These are phyloP conservation scores for Haplographium delicatum DNA, from an alignment of 495 filamentous ascomycete genomes.

Conservation along the genomic window DNA sequence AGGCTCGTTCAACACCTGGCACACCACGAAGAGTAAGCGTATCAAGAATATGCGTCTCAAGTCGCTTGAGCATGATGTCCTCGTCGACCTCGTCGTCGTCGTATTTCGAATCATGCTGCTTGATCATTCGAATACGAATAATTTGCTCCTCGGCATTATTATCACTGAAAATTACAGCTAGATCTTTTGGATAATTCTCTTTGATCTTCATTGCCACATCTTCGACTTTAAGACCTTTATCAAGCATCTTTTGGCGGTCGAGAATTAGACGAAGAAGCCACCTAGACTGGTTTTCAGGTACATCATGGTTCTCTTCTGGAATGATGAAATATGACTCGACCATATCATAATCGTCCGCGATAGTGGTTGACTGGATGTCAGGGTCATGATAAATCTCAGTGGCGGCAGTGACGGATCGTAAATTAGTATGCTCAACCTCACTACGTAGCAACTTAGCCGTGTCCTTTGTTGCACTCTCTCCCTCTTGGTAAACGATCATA, in stretches of 20 bases:
- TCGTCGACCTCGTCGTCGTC: constrained; percentile 78
- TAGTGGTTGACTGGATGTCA: constrained; percentile 76
- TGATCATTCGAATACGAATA: constrained; percentile 83
- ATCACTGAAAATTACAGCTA: constrained; percentile 94
- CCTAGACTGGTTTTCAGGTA: constrained; percentile 73
- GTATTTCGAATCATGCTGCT: constrained; percentile 61
- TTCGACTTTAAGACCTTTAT: constrained; percentile 87
- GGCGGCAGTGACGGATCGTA: constrained; percentile 82
- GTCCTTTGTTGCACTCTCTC: constrained; percentile 58
- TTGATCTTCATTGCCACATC: constrained; percentile 90
- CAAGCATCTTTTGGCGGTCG: constrained; percentile 85
- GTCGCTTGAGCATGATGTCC: constrained; percentile 81
- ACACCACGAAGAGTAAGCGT: constrained; percentile 87
- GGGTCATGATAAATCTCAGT: constrained; percentile 98
- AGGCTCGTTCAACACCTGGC: constrained; percentile 78
- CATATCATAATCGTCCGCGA: constrained; percentile 85
- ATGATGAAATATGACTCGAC: constrained; percentile 97
- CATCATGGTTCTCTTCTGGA: constrained; percentile 70
- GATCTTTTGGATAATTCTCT: constrained; percentile 75
- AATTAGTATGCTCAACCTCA: constrained; percentile 88
- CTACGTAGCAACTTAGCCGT: constrained; percentile 81
- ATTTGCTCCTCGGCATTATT: constrained; percentile 96
- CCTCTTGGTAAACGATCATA: constrained; percentile 86
- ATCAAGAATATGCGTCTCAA: constrained; percentile 87
- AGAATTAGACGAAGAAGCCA: constrained; percentile 96